Evolutionary conservation across 495 filamentous ascomycete genomes (phyloP).

Genomic region (Aspergillus panamensis): DNA sequence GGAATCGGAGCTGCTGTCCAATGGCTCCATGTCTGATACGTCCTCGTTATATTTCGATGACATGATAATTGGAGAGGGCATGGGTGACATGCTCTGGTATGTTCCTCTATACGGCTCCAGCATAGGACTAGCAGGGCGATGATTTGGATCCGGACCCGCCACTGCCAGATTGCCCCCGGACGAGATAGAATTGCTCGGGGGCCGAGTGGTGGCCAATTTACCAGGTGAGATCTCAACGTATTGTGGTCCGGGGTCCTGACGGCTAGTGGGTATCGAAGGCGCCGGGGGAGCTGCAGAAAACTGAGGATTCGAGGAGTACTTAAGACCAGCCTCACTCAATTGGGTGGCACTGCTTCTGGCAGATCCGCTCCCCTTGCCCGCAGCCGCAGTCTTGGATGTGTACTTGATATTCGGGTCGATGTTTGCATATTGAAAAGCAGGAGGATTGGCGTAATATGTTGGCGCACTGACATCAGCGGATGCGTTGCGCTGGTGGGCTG

Average conservation of each 20-base stretch:
- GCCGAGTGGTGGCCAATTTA: constrained; percentile 29
- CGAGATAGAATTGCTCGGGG: constrained; percentile 39
- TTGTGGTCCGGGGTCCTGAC: constrained; percentile 31
- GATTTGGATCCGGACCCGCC: constrained; percentile 28
- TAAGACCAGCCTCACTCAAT: constrained; percentile 12
- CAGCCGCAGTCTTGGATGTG: constrained; percentile 36
- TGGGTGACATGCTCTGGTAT: constrained; percentile 92
- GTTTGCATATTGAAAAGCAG: constrained; percentile 42
- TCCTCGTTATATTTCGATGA: constrained; percentile 44
- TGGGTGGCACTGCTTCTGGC: constrained; percentile 18
- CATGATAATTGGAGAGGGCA: constrained; percentile 71
- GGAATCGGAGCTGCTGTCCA: constrained; percentile 39
- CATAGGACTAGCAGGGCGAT: constrained; percentile 73
- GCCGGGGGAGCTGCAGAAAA: constrained; percentile 13
- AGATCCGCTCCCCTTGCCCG: constrained; percentile 20
- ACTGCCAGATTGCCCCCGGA: constrained; percentile 39
- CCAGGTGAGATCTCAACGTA: constrained; percentile 44
- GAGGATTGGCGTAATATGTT: constrained; percentile 33
- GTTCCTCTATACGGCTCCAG: constrained; percentile 92
- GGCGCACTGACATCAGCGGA: constrained; percentile 27
- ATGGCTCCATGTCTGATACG: constrained; percentile 48
- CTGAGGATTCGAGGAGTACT: constrained; percentile 19
- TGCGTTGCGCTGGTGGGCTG: constrained; percentile 27
- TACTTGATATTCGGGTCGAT: constrained; percentile 45
- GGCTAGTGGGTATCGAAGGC: constrained; percentile 4